Base-by-base conservation (phyloP, 331 rosid species). In the Ulmus americana region DNA sequence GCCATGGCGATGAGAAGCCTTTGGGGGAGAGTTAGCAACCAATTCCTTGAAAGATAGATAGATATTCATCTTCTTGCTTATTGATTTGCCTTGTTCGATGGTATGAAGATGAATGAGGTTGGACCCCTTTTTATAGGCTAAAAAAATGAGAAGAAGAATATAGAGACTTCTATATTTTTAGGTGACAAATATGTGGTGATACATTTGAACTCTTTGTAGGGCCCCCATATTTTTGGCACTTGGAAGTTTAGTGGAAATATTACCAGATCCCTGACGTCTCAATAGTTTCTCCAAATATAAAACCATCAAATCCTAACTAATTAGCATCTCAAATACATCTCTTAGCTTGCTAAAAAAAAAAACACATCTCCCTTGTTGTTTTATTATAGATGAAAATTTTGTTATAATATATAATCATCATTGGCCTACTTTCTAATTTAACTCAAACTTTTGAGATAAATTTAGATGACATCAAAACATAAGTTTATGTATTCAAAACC, bases 11-110 rank as follows among this genome's bases (percentile, higher is more conserved):
- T n/a, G 18, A 61, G 80, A 80, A 78, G 80, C 85, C 77, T 62
- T 71, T 81, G 86, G 80, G 85, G 68, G 82, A 82, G 87, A 85
- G 78, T 73, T 67, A 75, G 53, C 71, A 80, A 68, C 13, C 79
- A 75, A 68, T 63, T 72, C 74, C 83, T 28, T 28, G 61, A 28
- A 51, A 18, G 46, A 49, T 6, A 4, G 1, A 7, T 5, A 38
- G 52, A 49, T 8, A 42, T 20, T 52, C 20, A 18, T 7, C 1
- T 60, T 15, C 63, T 46, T 10, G 12, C 15, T 57, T 11, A 45
- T 61, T 39, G 12, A 28, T 42, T 39, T 50, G 5, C 8, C 38
- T 14, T 56, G 49, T 52, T 68, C 35, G 35, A 2, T 28, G 13
- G 69, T 28, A 64, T 61, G 75, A 68, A 60, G 68, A 72, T 64